phyloP scores from a whole-genome alignment of 192 early-diverging fungal species.

The Dissophora globulifera region DNA sequence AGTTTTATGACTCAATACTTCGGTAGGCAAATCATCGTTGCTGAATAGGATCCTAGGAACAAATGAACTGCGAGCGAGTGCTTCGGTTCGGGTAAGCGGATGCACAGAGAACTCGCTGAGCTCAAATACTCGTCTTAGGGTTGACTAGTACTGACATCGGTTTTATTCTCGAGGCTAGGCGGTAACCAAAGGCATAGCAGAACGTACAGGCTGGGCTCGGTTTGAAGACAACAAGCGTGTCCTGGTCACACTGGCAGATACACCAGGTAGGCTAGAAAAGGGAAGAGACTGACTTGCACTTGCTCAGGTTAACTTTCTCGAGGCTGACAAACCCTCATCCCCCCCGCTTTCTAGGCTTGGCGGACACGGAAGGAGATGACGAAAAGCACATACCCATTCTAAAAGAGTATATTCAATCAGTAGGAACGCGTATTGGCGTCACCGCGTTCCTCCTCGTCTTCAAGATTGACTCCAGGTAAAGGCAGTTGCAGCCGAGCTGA shows the following conservation, averaged over 20 bases:
- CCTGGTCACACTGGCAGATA: conserved; percentile 38
- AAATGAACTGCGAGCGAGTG: conserved; percentile 41
- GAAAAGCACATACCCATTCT: conserved; percentile 48
- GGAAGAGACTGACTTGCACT: too few species aligned
- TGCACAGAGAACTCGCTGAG: too few species aligned
- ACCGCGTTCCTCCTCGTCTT: conserved; percentile 44
- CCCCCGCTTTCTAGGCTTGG: too few species aligned
- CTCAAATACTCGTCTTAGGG: too few species aligned
- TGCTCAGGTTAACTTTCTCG: too few species aligned
- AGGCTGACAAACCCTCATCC: not conserved
- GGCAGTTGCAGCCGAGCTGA: not conserved
- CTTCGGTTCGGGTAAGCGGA: conserved; percentile 40
- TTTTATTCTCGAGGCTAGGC: too few species aligned
- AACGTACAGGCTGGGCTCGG: conserved; percentile 43
- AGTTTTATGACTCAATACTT: not conserved
- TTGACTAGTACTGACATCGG: too few species aligned
- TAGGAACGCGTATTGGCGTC: conserved; percentile 37
- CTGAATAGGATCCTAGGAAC: conserved; percentile 47
- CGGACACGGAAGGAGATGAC: conserved; percentile 48
- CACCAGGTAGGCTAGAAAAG: conserved; percentile 25
- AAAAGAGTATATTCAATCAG: conserved; percentile 40
- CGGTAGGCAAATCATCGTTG: conserved; percentile 35
- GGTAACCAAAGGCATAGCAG: conserved; percentile 47
- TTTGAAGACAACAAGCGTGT: conserved; percentile 44
- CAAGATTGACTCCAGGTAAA: conserved; percentile 46